Conservation (phyloP, 345 rosid genomes). For the Populus simonii region DNA sequence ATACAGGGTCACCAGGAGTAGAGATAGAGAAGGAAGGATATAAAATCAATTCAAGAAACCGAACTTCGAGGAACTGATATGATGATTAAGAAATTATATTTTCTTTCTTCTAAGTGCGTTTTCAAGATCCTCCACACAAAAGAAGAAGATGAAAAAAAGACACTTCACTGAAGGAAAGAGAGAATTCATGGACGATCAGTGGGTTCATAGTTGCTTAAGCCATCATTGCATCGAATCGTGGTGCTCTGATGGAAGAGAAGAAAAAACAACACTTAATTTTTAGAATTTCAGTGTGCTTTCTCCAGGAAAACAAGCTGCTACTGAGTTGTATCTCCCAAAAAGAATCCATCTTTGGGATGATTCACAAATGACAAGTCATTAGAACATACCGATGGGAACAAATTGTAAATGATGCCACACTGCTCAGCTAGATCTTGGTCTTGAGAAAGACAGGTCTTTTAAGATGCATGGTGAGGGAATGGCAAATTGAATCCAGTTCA, state of each 20-base stretch:
- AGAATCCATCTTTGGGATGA: neutral
- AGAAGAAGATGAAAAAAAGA: no score
- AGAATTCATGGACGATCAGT: neutral
- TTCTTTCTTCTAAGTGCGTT: no score
- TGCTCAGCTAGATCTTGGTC: neutral
- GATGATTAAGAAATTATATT: no score
- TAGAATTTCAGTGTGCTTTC: no score
- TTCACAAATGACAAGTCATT: neutral
- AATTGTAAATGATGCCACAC: neutral
- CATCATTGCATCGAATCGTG: no score
- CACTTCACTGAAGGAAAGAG: neutral
- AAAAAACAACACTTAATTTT: no score
- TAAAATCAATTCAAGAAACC: no score
- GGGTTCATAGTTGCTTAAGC: no score
- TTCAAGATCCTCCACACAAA: no score
- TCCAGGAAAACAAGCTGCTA: neutral
- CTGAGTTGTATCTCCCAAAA: neutral
- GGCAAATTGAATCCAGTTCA: neutral
- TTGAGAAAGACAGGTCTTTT: neutral
- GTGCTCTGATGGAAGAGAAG: no score
- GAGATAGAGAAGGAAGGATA: neutral
- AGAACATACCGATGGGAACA: neutral
- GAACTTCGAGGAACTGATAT: no score
- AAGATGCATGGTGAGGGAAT: neutral
- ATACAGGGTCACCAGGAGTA: neutral